Base-by-base conservation (phyloP, 2,329 filamentous ascomycete species). In the Cytospora schulzeri region DNA sequence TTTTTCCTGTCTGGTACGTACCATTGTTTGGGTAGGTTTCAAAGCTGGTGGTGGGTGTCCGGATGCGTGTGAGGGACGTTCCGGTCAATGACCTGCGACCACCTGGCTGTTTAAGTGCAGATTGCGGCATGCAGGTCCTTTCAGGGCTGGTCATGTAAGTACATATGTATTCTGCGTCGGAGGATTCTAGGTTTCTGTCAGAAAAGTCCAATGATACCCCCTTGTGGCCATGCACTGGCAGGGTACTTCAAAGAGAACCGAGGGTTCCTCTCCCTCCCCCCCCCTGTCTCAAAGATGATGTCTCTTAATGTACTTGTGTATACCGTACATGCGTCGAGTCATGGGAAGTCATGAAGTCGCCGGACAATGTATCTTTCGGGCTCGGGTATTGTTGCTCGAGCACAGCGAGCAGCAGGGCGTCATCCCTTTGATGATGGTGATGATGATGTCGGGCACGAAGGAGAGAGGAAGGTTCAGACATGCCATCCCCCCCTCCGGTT, bases 41-140 rank as follows among this genome's bases (percentile, higher is more conserved):
- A 48, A 24, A 14, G 3, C n/a, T 48, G 45, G 45, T 48, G 45
- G 45, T 48, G 8, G n/a, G n/a, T 14, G 7, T 48, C 45, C 45
- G 45, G 45, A 48, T 48, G 45, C 45, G n/a, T 22, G 9, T 11
- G 19, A n/a, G 4, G n/a, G 2, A 2, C 31, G n/a, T 48, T 48
- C 29, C 53, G 54, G 38, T 54, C 38, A 62, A 51, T 45, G 60
- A 38, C 41, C 60, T 50, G 52, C 60, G 54, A 54, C 52, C 60
- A 62, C 53, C 29, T 62, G 60, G 52, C 60, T 62, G 38, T 57
- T n/a, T n/a, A 48, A 62, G 52, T 56, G 60, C 60, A 56, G 52
- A 56, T 62, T 62, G 60, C 45, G 24, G 53, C 38, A 51, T 62
- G 60, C 52, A 62, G 52, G 51, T 19, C 28, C n/a, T 29, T 9